phyloP scores from a whole-genome alignment of 2,329 filamentous ascomycete species.

The Botrytis cinerea region DNA sequence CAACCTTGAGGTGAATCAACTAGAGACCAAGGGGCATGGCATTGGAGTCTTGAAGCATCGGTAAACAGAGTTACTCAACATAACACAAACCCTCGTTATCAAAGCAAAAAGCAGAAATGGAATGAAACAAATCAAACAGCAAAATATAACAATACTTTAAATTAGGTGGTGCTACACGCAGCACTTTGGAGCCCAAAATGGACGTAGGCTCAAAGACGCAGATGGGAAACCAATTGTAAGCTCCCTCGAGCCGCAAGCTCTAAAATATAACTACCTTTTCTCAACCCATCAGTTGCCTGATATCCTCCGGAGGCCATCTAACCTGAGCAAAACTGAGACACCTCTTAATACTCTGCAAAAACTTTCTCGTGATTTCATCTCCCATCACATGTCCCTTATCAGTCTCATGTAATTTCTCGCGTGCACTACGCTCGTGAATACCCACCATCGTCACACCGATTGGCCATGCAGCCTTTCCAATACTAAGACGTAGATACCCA shows the following conservation, averaged over 20 bases:
- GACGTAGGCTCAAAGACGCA: not conserved
- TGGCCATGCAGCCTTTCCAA: constrained; percentile 96
- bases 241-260: not conserved
- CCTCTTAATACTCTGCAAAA: constrained; percentile 94
- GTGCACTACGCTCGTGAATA: constrained; percentile 94
- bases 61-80: not conserved
- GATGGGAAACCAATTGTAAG: not conserved
- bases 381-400: constrained; percentile 94
- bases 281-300: constrained; percentile 87
- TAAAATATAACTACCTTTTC: not conserved
- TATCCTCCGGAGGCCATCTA: constrained; percentile 90
- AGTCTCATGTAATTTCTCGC: constrained; percentile 90
- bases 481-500: constrained; percentile 87
- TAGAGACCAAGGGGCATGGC: not conserved
- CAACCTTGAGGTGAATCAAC: not conserved
- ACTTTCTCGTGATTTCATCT: constrained; percentile 93
- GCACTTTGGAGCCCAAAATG: not conserved
- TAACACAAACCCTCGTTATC: not conserved
- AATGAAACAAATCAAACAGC: not conserved
- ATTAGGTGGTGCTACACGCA: not conserved
- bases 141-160: not conserved
- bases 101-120: not conserved
- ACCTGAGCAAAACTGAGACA: constrained; percentile 96
- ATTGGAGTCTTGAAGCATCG: not conserved
- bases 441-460: constrained; percentile 99